Evolutionary conservation across 169 alveolate genomes (phyloP).

Genomic region (Eimeria necatrix): DNA sequence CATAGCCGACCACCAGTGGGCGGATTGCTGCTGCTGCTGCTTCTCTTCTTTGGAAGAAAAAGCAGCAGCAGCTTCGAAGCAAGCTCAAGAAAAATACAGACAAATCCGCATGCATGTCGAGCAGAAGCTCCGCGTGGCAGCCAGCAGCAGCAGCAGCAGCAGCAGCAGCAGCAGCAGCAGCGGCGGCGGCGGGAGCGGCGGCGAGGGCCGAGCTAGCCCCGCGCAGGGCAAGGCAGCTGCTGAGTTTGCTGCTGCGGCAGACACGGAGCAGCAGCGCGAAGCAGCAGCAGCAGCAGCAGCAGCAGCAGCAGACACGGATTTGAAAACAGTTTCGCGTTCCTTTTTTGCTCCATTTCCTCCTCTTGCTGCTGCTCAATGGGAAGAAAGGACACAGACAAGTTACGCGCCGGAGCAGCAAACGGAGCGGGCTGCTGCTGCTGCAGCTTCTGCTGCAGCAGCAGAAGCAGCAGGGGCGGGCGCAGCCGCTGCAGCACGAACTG

Average conservation of each 20-base stretch:
- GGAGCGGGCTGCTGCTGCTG: not conserved
- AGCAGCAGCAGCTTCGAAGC: not conserved
- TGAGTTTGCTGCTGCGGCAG: not conserved
- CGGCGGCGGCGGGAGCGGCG: not conserved
- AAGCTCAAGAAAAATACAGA: slow-evolving; percentile 18
- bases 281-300: not conserved
- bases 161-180: not conserved
- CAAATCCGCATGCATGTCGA: slow-evolving; percentile 12
- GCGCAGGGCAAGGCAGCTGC: not conserved
- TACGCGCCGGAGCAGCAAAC: not conserved
- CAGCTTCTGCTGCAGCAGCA: not conserved
- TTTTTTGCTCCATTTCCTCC: not conserved
- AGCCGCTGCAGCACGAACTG: not conserved
- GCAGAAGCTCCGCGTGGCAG: not conserved
- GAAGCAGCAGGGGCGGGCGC: not conserved
- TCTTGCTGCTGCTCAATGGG: not conserved
- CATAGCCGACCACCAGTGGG: slow-evolving; percentile 32
- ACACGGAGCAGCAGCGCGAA: not conserved
- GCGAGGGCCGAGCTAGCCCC: not conserved
- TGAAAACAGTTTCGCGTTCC: too few species aligned
- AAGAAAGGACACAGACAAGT: not conserved
- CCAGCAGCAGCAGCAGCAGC: not conserved
- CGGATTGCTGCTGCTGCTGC: slow-evolving; percentile 41
- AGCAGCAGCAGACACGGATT: not conserved
- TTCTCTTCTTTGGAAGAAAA: not conserved